Evolutionary conservation across 2,329 filamentous ascomycete species (phyloP).

Genomic region (Domatiomyces globalis): DNA sequence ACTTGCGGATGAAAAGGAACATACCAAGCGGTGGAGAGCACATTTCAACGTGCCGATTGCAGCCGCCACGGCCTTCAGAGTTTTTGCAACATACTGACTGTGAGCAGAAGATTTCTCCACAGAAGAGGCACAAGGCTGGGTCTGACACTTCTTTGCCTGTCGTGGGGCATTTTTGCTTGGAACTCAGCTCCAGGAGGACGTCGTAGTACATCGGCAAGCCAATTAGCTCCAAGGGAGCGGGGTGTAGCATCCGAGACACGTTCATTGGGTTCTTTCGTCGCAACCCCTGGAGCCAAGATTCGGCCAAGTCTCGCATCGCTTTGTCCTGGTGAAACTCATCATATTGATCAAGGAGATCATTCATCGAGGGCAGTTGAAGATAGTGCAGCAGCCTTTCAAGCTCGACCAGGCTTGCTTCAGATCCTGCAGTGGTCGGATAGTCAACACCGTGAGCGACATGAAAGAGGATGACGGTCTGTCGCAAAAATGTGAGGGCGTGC

Average conservation of each 20-base stretch:
- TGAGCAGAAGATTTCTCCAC: slow-evolving; percentile 90
- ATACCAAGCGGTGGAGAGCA: slow-evolving; percentile 45
- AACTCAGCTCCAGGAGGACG: slow-evolving; percentile 79
- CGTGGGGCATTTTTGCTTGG: slow-evolving; percentile 67
- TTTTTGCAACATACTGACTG: slow-evolving; percentile 79
- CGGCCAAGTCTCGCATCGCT: slow-evolving; percentile 37
- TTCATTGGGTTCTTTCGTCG: slow-evolving; percentile 19
- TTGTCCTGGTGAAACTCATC: slow-evolving; percentile 27
- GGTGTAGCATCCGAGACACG: slow-evolving; percentile 50
- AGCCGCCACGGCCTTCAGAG: slow-evolving; percentile 61
- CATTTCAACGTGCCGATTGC: slow-evolving; percentile 75
- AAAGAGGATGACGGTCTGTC: slow-evolving; percentile 70
- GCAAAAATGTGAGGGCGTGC: slow-evolving; percentile 80
- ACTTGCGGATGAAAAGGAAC: slow-evolving; percentile 94
- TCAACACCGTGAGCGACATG: slow-evolving; percentile 82
- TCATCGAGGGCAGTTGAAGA: slow-evolving; percentile 62
- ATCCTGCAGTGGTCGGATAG: slow-evolving; percentile 56
- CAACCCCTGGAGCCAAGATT: slow-evolving; percentile 62
- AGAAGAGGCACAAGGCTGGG: slow-evolving; percentile 83
- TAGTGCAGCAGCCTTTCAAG: slow-evolving; percentile 65
- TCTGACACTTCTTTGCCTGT: slow-evolving; percentile 86
- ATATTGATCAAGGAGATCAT: slow-evolving; percentile 57
- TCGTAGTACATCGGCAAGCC: slow-evolving; percentile 88
- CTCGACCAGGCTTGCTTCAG: slow-evolving; percentile 55
- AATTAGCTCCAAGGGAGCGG: slow-evolving; percentile 84